phyloP scores from a whole-genome alignment of 139 green algal species.

The Auxenochlorella pyrenoidosa region DNA sequence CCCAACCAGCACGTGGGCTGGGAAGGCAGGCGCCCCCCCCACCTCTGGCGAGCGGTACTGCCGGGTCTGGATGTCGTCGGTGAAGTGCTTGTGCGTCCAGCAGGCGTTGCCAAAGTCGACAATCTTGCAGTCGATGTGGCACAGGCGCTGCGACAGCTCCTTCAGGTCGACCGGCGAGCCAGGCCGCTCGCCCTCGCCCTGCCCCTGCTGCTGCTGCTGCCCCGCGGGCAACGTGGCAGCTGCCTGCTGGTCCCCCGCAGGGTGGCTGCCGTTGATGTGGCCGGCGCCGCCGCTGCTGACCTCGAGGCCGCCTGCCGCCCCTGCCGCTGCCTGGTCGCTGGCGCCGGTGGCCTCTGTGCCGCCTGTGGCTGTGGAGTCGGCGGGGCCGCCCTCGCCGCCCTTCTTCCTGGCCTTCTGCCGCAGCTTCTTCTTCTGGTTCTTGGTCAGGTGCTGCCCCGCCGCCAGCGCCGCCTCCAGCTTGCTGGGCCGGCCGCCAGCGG shows the following conservation, averaged over 20 bases:
- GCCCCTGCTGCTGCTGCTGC: not conserved
- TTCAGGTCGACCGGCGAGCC: slow-evolving; percentile 12
- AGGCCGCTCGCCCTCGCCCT: not conserved
- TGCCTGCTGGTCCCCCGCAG: not conserved
- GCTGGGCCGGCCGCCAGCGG: slow-evolving; percentile 23
- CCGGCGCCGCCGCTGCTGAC: slow-evolving; percentile 5
- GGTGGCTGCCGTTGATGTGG: not conserved
- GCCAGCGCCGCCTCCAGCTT: slow-evolving; percentile 43
- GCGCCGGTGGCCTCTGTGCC: not conserved
- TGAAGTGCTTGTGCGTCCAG: slow-evolving; percentile 99
- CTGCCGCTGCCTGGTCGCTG: not conserved
- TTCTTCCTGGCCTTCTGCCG: slow-evolving; percentile 83
- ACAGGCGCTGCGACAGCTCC: slow-evolving; percentile 47
- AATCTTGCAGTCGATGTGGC: slow-evolving; percentile 81
- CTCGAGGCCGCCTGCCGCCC: not conserved
- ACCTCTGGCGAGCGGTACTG: slow-evolving; percentile 95
- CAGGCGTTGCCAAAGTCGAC: slow-evolving; percentile 99
- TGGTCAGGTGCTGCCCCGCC: slow-evolving; percentile 64
- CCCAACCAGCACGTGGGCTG: no score
- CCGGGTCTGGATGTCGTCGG: slow-evolving; percentile 98
- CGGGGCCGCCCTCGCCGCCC: not conserved
- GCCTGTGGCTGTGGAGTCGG: not conserved
- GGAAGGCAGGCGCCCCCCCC: no score
- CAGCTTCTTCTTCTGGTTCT: slow-evolving; percentile 95
- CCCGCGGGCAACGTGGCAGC: not conserved